Base-by-base conservation (phyloP, 2,329 filamentous ascomycete species). In the Aspergillus terreus region DNA sequence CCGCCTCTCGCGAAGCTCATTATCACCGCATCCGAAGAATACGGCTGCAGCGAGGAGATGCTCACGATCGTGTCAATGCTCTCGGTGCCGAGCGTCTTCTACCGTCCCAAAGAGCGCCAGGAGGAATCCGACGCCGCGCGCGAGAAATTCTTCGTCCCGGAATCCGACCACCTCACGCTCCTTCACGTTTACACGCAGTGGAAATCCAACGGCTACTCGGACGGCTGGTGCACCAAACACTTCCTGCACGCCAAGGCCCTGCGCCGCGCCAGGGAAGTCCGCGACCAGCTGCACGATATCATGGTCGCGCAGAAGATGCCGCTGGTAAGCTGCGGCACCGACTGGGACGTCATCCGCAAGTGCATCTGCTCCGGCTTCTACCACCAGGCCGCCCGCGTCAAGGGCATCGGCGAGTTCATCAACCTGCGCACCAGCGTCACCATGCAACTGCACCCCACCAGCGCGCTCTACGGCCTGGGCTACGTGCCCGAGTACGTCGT, bases 351-450 rank as follows among this genome's bases (percentile, higher is more conserved):
- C 9, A 90, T 97, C 51, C 86, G 94, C 56, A 92, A 94, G 71
- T 97, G 92, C 69, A 96, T 99, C 66, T 99, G 95, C 76, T 91
- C 89, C 0, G 94, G 94, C 11, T 99, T 96, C 77, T 99, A 97
- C 74, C 92, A 97, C 66, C 94, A 99, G 75, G 94, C 94, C 5
- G 94, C 94, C 27, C 91, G 92, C 64, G 91, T 95, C 57, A 95
- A 95, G 74, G 95, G 94, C 2, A 90, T 96, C 14, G 94, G 94
- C 61, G 95, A 99, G 73, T 99, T 97, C 75, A 87, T 96, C 74
- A 99, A 99, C 70, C 79, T 99, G 33, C 87, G 94, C 19, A 99
- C 94, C 0, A 94, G 89, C 64, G 91, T 99, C 3, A 92, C 88
- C 1, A 90, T 99, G 49, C 91, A 96, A 68, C 79, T 99, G 27